Conservation (phyloP, 768 basidiomycete genomes). For the Termitomyces sp. region DNA sequence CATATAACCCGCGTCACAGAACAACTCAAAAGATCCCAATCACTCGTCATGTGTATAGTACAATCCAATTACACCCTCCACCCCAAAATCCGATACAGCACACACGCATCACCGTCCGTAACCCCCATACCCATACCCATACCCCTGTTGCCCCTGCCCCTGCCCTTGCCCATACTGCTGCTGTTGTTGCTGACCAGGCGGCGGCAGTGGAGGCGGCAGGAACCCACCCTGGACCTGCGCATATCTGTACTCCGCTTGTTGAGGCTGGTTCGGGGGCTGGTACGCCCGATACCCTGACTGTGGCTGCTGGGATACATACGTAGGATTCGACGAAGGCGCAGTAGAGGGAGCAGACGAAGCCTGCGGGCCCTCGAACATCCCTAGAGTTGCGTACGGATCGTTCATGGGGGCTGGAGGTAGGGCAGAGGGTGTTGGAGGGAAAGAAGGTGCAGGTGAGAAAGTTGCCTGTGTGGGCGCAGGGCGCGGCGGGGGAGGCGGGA, state of each 20-base stretch:
- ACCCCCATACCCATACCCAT: neutral
- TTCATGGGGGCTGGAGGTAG: slow-evolving; percentile 14
- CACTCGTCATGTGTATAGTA: too few species aligned
- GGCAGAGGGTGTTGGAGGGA: neutral
- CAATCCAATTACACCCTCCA: too few species aligned
- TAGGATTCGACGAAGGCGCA: neutral
- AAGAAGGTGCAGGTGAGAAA: slow-evolving; percentile 6
- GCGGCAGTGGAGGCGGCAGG: neutral
- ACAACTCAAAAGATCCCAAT: too few species aligned
- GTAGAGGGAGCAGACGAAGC: neutral
- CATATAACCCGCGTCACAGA: too few species aligned
- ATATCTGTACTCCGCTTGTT: neutral
- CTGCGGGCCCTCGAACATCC: slow-evolving; percentile 24
- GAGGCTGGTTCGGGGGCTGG: neutral
- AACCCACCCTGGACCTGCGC: neutral
- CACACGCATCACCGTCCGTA: neutral
- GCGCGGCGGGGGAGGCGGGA: slow-evolving; percentile 8
- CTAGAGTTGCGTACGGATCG: slow-evolving; percentile 37
- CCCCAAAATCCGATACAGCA: too few species aligned
- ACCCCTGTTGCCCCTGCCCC: neutral
- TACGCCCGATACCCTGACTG: neutral
- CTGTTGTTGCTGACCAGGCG: neutral
- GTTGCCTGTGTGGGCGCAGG: slow-evolving; percentile 22
- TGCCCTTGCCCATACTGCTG: neutral
- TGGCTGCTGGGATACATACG: slow-evolving; percentile 9